Evolutionary conservation across 345 rosid genomes (phyloP).

Genomic region (Hibiscus tridactylites): DNA sequence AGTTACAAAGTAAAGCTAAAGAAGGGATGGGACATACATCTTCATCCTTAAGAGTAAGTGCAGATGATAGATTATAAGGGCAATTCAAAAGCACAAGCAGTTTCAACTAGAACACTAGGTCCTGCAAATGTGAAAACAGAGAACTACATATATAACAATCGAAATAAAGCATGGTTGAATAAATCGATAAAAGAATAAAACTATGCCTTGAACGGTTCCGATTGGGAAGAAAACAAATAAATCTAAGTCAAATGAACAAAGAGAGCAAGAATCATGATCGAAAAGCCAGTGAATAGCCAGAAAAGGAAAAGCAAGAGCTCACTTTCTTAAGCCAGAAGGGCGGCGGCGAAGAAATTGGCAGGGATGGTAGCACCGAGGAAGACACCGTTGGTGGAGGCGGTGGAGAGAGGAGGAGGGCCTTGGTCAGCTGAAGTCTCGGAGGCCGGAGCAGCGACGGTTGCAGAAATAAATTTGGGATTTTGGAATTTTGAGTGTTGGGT

Average conservation of each 20-base stretch:
- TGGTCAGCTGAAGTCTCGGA: conserved; percentile 12
- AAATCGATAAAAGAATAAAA: neutral
- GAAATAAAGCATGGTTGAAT: neutral
- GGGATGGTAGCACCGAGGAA: conserved; percentile 42
- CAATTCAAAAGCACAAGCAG: neutral
- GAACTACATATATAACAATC: neutral
- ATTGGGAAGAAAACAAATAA: neutral
- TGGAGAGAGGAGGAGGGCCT: conserved; percentile 14
- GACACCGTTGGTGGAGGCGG: conserved; percentile 25
- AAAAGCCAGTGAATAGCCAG: conserved; percentile 5
- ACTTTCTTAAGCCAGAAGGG: conserved; percentile 37
- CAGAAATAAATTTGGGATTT: no score
- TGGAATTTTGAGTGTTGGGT: no score
- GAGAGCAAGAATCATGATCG: conserved; percentile 8
- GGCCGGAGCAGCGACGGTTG: conserved; percentile 9
- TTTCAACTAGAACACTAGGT: neutral
- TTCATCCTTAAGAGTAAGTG: neutral
- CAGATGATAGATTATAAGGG: neutral
- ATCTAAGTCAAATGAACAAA: conserved; percentile 4
- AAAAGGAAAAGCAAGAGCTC: neutral
- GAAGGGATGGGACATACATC: conserved; percentile 1
- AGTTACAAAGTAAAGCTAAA: neutral
- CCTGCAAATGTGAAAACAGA: neutral
- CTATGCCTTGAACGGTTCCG: neutral
- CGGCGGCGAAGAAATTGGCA: conserved; percentile 38